A percentile compares a stretch with the other conserved stretches of the same genome.
Conservation (phyloP, 129 eudicot species). For the Erigeron canadensis region DNA sequence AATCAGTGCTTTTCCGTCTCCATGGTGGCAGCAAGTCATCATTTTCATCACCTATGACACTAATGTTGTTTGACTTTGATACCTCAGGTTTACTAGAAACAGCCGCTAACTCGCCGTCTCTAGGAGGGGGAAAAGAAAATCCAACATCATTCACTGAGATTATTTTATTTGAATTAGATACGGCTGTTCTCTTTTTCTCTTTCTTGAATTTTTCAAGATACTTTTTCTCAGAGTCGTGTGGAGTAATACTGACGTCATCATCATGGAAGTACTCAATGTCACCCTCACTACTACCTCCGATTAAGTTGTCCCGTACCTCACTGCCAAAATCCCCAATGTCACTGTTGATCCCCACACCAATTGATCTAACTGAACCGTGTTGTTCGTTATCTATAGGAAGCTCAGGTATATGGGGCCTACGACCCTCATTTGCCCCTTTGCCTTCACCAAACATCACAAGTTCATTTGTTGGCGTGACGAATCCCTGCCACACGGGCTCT, state of each 20-base stretch:
- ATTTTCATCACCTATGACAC: slow-evolving; percentile 39
- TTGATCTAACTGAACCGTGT: slow-evolving; percentile 74
- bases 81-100: slow-evolving; percentile 46
- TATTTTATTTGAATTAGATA: slow-evolving; percentile 42
- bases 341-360: slow-evolving; percentile 79
- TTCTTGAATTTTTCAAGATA: slow-evolving; percentile 32
- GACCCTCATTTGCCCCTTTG: slow-evolving; percentile 47
- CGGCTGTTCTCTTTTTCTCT: slow-evolving; percentile 39
- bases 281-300: slow-evolving; percentile 83
- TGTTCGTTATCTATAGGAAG: slow-evolving; percentile 53
- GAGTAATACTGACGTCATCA: slow-evolving; percentile 40
- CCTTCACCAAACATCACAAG: slow-evolving; percentile 66
- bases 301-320: slow-evolving; percentile 52
- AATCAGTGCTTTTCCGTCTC: slow-evolving; percentile 60
- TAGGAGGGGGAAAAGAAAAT: slow-evolving; percentile 84
- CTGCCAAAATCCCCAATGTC: slow-evolving; percentile 68
- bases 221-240: slow-evolving; percentile 36
- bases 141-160: slow-evolving; percentile 52
- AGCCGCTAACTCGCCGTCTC: slow-evolving; percentile 46
- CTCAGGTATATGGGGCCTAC: slow-evolving; percentile 52
- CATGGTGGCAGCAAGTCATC: slow-evolving; percentile 69
- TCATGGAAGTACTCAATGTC: slow-evolving; percentile 58
- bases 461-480: slow-evolving; percentile 62
- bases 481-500: slow-evolving; percentile 85
- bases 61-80: slow-evolving; percentile 52